A percentile compares a stretch with the other conserved stretches of the same genome.
These are phyloP conservation scores for Castanopsis chinensis DNA, from an alignment of 306 rosid species.

Conservation along the genomic window DNA sequence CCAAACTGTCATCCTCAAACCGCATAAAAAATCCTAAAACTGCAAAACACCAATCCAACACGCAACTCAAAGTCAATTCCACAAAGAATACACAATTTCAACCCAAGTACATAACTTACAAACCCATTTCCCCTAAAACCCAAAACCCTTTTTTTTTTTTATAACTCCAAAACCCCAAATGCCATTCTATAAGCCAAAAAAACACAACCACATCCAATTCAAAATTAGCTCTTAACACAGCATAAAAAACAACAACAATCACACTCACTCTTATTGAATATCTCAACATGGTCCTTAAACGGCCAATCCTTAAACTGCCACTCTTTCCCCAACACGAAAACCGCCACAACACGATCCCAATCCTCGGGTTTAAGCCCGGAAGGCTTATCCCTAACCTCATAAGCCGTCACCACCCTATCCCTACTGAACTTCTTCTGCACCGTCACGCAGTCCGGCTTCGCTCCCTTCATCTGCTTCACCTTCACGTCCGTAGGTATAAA, in stretches of 20 bases:
- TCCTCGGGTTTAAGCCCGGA: constrained; percentile 81
- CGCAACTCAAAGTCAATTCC: neutral
- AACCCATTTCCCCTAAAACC: too few species aligned
- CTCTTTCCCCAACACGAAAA: constrained; percentile 93
- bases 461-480: constrained; percentile 93
- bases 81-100: neutral
- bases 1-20: constrained; percentile 83
- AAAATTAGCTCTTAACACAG: neutral
- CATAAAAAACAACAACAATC: constrained; percentile 8
- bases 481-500: constrained; percentile 84
- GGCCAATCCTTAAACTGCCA: constrained; percentile 85
- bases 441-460: constrained; percentile 88
- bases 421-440: constrained; percentile 99
- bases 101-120: neutral
- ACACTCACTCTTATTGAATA: constrained; percentile 57
- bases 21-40: constrained; percentile 65
- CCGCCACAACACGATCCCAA: constrained; percentile 97
- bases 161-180: neutral
- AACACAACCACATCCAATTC: constrained; percentile 2
- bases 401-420: constrained; percentile 92
- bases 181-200: neutral
- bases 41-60: constrained; percentile 20
- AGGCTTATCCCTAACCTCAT: constrained; percentile 97
- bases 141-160: too few species aligned
- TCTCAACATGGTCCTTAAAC: constrained; percentile 61